Conservation (phyloP, 192 early-diverging fungal species). For the Coemansia sp. region DNA sequence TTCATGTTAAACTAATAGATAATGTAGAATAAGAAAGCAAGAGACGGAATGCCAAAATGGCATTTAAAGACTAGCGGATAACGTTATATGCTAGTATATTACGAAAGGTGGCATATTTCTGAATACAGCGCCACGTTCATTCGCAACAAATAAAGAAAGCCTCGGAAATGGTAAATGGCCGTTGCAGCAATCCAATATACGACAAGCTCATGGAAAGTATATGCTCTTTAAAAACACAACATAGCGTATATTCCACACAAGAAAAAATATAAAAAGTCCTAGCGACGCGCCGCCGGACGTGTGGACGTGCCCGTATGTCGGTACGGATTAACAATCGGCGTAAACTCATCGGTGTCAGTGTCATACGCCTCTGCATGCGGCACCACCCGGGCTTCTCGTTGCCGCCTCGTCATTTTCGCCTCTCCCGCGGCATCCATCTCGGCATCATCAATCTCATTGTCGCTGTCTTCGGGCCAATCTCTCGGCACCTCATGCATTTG, state of each 20-base stretch:
- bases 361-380: constrained; percentile 50
- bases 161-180: background rate
- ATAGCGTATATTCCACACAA: background rate
- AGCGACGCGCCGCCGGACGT: constrained; percentile 12
- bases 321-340: constrained; percentile 15
- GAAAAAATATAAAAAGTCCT: background rate
- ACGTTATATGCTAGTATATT: background rate
- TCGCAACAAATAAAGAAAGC: background rate
- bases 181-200: background rate
- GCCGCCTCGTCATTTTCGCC: constrained; percentile 25
- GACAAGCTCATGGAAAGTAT: background rate
- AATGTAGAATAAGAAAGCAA: background rate
- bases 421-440: constrained; percentile 38
- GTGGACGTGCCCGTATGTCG: constrained; percentile 45
- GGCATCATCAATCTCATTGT: constrained; percentile 37
- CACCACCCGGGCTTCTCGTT: constrained; percentile 45
- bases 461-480: constrained; percentile 50
- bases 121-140: background rate
- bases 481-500: constrained; percentile 47
- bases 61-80: too few species aligned
- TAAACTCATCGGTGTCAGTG: constrained; percentile 38
- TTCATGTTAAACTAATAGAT: background rate
- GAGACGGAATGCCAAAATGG: background rate
- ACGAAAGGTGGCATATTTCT: background rate
- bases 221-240: background rate